Evolutionary conservation across 2,329 filamentous ascomycete species (phyloP).

Genomic region (Pezicula radicicola): DNA sequence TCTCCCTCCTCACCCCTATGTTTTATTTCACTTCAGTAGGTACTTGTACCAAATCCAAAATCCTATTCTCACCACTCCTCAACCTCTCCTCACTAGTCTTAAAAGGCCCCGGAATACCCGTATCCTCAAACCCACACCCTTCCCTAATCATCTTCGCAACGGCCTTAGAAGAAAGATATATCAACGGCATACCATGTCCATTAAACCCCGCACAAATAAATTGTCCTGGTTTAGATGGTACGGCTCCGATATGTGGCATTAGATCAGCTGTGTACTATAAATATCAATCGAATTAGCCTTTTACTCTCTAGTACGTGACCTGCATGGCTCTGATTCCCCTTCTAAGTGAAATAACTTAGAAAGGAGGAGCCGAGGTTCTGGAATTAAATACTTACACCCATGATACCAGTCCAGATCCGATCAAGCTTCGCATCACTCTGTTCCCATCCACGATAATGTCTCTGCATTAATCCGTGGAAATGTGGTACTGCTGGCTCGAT

Average conservation of each 20-base stretch:
- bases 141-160: neutral
- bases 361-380: too few species aligned
- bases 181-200: neutral
- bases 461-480: slow-evolving; percentile 46
- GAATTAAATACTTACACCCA: too few species aligned
- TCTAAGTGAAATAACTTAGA: too few species aligned
- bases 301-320: too few species aligned
- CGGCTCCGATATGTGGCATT: neutral
- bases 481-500: slow-evolving; percentile 40
- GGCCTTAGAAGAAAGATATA: neutral
- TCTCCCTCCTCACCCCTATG: too few species aligned
- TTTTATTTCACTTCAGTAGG: too few species aligned
- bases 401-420: neutral
- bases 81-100: slow-evolving; percentile 23
- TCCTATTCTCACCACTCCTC: slow-evolving; percentile 24
- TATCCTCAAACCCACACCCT: neutral
- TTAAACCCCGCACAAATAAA: neutral
- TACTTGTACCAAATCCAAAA: too few species aligned
- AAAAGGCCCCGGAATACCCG: neutral
- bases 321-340: too few species aligned
- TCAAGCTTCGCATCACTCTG: neutral
- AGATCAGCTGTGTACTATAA: neutral
- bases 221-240: neutral
- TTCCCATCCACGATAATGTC: slow-evolving; percentile 43
- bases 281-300: neutral